Percentiles rank a stretch among this genome's conserved stretches.
phyloP scores from a whole-genome alignment of 73 alveolate genomes.

The Stentor roeselii region DNA sequence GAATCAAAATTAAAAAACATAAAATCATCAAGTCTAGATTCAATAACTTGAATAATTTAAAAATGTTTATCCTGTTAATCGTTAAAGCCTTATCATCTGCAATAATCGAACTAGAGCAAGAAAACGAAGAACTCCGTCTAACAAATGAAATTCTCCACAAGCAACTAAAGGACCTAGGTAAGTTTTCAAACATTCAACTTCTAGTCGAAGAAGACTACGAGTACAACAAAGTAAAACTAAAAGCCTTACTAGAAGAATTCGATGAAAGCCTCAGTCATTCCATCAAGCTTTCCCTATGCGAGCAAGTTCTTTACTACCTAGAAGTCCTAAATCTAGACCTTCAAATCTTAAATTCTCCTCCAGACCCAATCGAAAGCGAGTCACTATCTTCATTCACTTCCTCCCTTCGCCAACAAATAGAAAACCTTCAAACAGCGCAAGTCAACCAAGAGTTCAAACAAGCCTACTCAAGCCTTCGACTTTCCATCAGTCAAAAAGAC shows the following conservation, averaged over 20 bases:
- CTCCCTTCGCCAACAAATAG: background rate
- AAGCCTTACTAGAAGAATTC: conserved; percentile 11
- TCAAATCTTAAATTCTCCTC: background rate
- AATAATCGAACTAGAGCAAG: background rate
- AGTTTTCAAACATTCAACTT: background rate
- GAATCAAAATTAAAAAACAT: too few species aligned
- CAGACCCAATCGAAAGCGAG: background rate
- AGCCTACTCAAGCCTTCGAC: conserved; percentile 2
- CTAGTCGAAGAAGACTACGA: conserved; percentile 1
- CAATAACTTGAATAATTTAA: too few species aligned
- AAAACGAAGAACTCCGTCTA: conserved; percentile 11
- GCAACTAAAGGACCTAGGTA: background rate
- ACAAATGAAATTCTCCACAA: conserved; percentile 9
- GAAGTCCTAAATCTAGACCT: background rate
- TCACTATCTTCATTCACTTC: background rate
- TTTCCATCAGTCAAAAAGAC: background rate
- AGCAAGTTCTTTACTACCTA: background rate
- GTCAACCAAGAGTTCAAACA: background rate
- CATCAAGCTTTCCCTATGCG: background rate
- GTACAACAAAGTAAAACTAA: conserved; percentile 11
- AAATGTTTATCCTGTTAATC: background rate
- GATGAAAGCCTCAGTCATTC: background rate
- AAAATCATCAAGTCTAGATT: too few species aligned
- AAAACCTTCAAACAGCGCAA: background rate
- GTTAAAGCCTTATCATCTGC: background rate